Evolutionary conservation across 2,329 filamentous ascomycete genomes (phyloP).

Genomic region (Thelonectria discophora): DNA sequence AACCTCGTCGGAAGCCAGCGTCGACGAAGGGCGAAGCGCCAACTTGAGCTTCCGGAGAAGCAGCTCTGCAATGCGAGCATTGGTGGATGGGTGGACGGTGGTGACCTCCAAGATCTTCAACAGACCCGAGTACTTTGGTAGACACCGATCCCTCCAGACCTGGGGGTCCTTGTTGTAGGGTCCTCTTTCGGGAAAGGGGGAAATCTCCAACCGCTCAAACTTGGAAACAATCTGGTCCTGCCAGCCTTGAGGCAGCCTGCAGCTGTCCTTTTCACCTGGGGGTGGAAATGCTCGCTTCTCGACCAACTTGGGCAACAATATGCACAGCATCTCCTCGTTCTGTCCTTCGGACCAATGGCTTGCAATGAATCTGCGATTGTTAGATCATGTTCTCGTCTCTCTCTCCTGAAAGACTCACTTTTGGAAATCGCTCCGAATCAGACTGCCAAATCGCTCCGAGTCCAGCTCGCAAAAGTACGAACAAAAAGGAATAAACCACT

Average conservation of each 20-base stretch:
- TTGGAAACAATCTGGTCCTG: slow-evolving; percentile 76
- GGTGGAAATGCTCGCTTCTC: slow-evolving; percentile 63
- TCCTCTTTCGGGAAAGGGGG: slow-evolving; percentile 71
- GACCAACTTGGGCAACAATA: slow-evolving; percentile 73
- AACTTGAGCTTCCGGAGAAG: slow-evolving; percentile 72
- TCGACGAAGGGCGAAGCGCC: slow-evolving; percentile 68
- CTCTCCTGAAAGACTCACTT: slow-evolving; percentile 60
- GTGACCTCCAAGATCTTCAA: slow-evolving; percentile 70
- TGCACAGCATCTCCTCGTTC: slow-evolving; percentile 74
- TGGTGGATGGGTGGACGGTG: slow-evolving; percentile 71
- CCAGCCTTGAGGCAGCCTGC: slow-evolving; percentile 71
- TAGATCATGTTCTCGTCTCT: slow-evolving; percentile 22
- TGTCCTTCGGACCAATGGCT: slow-evolving; percentile 74
- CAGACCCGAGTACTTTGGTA: slow-evolving; percentile 74
- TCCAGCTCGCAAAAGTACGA: slow-evolving; percentile 81
- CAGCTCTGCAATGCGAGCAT: slow-evolving; percentile 71
- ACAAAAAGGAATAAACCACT: slow-evolving; percentile 86
- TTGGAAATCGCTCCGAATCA: slow-evolving; percentile 85
- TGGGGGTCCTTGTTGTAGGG: slow-evolving; percentile 69
- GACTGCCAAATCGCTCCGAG: slow-evolving; percentile 75
- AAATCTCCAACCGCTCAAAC: slow-evolving; percentile 71
- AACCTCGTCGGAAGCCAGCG: slow-evolving; percentile 68
- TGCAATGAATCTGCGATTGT: slow-evolving; percentile 70
- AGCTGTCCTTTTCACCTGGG: slow-evolving; percentile 60
- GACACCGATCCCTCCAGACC: slow-evolving; percentile 68